Evolutionary conservation across 208 protist genomes (phyloP), one percentile per base, ranked within the genome.

Genomic region (Balamuthia mandrillaris): DNA sequence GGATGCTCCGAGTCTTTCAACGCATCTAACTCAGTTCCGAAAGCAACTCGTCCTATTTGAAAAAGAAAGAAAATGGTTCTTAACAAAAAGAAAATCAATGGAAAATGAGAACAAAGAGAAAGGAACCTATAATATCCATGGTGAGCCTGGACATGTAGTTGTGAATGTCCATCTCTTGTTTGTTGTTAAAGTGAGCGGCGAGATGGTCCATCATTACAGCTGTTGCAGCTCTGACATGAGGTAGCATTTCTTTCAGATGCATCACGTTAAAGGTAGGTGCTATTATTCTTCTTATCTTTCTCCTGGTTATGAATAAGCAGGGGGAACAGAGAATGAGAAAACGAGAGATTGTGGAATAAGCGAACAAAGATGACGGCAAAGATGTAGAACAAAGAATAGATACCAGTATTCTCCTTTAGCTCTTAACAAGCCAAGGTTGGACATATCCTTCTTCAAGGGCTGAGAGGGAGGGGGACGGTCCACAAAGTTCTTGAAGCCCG

Each of bases 251-350:
- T 49, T 78, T 78, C 27, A 78, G 31, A 49, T 78, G 70, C 70
- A 78, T 58, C 70, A 78, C 70, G 29, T 78, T 78, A 49, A 78
- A 78, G 4, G 70, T 78, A 33, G 70, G 70, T 49, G 70, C 52
- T 10, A 78, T 78, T 2, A 49, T 78, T 14, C 70, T n/a, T 24
- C 70, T 42, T 0, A 78, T 42, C 18, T 49, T 24, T 21, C 60
- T 78, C 70, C 70, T 78, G 70, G 45, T 45, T 4, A 37, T 0
- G 41, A 24, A 63, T 7, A 63, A 24, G 29, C 16, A 66, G 58
- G 3, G 58, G 18, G 58, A 66, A 5, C 3, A 6, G 2, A 66
- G 9, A 21, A 6, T 9, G 54, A 24, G 54, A 63, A 24, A n/a
- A 35, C 14, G 6, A 29, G 16, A 3, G 33, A 29, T 24, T 3